Base-by-base conservation (phyloP, 2,329 filamentous ascomycete species). In the Botrytis byssoidea region DNA sequence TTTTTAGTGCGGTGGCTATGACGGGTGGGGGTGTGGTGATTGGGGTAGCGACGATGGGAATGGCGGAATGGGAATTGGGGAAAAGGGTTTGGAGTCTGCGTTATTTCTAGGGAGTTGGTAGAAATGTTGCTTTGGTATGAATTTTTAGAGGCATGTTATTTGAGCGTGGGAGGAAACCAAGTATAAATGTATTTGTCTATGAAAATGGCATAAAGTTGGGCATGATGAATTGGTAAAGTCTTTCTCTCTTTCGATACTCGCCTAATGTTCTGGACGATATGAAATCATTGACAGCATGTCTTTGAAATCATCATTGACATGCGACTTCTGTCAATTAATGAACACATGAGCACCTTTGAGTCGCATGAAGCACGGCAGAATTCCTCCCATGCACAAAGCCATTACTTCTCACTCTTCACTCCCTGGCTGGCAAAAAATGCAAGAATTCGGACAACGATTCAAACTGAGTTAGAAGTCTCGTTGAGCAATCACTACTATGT, bases 1-100 rank as follows among this genome's bases (percentile, higher is more conserved):
- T 71, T 40, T 73, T 71, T 35, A 46, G 68, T 46, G 35, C n/a
- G 35, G 32, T 42, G n/a, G 10, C 35, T 29, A 69, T 67, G 65
- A 20, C 51, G 44, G 29, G 42, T 67, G 65, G 44, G 44, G 44
- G 65, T 44, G 18, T 16, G 42, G 20, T 67, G 22, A 67, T 68
- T 40, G 65, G 29, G 32, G 44, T 32, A 37, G 44, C 65, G 65
- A 68, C 29, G 9, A 46, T 37, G 44, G 37, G 32, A 6, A 68
- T 57, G 66, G 32, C 20, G 7, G 66, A 35, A n/a, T 40, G 29
- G 66, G 25, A 10, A 25, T 18, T 68, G 48, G 6, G 48, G 22
- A 68, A 40, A 48, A 55, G 46, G 32, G 35, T 57, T 57, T 68
- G 42, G 20, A 10, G 37, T 12, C n/a, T 32, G 51, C n/a, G 14